A percentile compares a stretch with the other conserved stretches of the same genome.
These are phyloP conservation scores for Ustilago sp. DNA, from an alignment of 1,284 basidiomycete species.

Conservation along the genomic window DNA sequence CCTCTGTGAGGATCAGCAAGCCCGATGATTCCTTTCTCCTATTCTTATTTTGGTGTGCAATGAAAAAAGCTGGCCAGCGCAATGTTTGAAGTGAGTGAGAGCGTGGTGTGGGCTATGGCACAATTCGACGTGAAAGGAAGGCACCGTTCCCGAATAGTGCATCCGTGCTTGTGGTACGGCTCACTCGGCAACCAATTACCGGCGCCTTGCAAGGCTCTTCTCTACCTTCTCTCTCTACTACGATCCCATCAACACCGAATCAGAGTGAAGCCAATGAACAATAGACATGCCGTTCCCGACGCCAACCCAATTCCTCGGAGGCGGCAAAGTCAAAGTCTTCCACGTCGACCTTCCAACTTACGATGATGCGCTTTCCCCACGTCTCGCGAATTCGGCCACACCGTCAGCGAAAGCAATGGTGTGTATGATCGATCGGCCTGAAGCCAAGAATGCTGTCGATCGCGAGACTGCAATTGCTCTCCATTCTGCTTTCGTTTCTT, in stretches of 20 bases:
- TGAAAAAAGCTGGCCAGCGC: not conserved
- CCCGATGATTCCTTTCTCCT: not conserved
- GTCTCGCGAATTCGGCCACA: not conserved
- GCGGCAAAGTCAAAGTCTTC: conserved; percentile 38
- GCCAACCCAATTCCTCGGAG: conserved; percentile 18
- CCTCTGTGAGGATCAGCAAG: not conserved
- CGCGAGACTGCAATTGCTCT: conserved; percentile 26
- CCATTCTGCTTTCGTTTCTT: conserved; percentile 26
- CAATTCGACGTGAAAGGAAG: conserved; percentile 8
- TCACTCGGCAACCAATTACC: conserved; percentile 3
- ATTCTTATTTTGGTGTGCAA: not conserved
- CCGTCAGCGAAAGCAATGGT: conserved; percentile 30
- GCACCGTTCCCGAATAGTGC: not conserved
- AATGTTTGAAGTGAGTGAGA: not conserved
- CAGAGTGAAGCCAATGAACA: not conserved
- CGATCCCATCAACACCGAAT: not conserved
- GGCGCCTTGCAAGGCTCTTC: not conserved
- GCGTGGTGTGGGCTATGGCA: not conserved
- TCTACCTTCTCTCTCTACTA: not conserved
- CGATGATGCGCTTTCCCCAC: conserved; percentile 28
- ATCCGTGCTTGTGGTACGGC: conserved; percentile 6
- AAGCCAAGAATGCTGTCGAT: conserved; percentile 41
- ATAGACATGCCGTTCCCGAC: conserved; percentile 5
- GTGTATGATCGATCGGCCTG: conserved; percentile 34
- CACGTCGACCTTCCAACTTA: conserved; percentile 17